Conservation (phyloP, 1,284 basidiomycete species). For the Wolfiporia cocos region DNA sequence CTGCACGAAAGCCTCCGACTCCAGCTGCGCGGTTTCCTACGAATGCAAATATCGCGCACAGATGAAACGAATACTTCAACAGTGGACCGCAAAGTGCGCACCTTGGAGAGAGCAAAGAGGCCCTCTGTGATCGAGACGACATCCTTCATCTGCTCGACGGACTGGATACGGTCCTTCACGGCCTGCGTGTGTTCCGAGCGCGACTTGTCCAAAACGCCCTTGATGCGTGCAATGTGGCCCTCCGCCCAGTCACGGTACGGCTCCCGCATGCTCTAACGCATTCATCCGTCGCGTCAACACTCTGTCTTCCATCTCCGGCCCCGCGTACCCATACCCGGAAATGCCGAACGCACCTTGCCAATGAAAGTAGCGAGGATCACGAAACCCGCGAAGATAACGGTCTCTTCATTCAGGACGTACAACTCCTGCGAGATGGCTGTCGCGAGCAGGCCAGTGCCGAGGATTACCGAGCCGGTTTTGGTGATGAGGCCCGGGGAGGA, state of each 20-base stretch:
- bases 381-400: conserved; percentile 78
- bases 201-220: conserved; percentile 76
- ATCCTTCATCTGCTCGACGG: conserved; percentile 91
- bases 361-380: conserved; percentile 86
- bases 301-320: too few relatives aligned
- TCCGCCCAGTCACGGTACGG: conserved; percentile 95
- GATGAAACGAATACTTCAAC: too few relatives aligned
- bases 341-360: conserved; percentile 58
- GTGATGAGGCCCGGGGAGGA: conserved; percentile 87
- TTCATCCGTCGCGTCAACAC: too few relatives aligned
- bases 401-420: conserved; percentile 97
- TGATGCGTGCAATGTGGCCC: conserved; percentile 80
- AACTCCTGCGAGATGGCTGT: conserved; percentile 96
- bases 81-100: too few relatives aligned
- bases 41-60: neutral
- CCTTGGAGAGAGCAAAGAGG: conserved; percentile 92
- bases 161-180: conserved; percentile 89
- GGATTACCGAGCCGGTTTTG: conserved; percentile 90
- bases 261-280: conserved; percentile 47
- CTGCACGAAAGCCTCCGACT: conserved; percentile 88
- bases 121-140: conserved; percentile 87
- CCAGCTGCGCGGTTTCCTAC: conserved; percentile 89
- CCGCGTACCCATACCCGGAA: too few relatives aligned
- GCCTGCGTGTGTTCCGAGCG: conserved; percentile 90
- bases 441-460: conserved; percentile 87